Evolutionary conservation across 2,329 filamentous ascomycete species (phyloP), one percentile per base, ranked within the genome.

Genomic region (Fusarium secorum): DNA sequence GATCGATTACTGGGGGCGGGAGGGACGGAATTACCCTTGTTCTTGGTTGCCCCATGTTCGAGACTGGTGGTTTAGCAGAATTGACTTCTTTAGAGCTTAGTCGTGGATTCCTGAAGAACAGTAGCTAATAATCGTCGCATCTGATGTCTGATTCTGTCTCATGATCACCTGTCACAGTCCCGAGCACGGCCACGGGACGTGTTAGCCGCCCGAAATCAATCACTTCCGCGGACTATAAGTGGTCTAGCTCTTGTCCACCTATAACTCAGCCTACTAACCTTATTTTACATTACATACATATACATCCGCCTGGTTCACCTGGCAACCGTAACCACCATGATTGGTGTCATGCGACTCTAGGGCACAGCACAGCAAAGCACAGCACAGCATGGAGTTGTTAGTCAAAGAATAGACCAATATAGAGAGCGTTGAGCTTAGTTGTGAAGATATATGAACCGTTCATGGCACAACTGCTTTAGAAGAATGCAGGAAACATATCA

Each of bases 281-380:
- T 17, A 10, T 5, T 22, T 18, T 22, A 22, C 36, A 39, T 22
- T 36, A 18, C 35, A 36, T 10, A 36, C 11, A 24, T 14, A 18
- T 33, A 24, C 14, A 24, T 18, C n/a, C 9, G 26, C 39, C 44
- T 56, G 54, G 71, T 74, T 58, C 62, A 70, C 71, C 73, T 64
- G 71, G 71, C 73, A 75, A 75, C 73, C 54, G 49, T 39, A 39
- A 24, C 22, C 54, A 57, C 54, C 41, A 41, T 17, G 9, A 18
- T 26, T 55, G 52, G 38, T 46, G 17, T 32, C 18, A n/a, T 28
- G 51, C 18, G 13, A 35, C 18, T 41, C 41, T 49, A 61, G 65
- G 70, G 68, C 61, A 65, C 62, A 70, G 65, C 59, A 68, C 58
- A 70, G 46, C 59, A 68, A 55, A 70, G 46, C 63, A 65, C 62